Conservation (phyloP, 1,284 basidiomycete species). For the Caloboletus firmus region DNA sequence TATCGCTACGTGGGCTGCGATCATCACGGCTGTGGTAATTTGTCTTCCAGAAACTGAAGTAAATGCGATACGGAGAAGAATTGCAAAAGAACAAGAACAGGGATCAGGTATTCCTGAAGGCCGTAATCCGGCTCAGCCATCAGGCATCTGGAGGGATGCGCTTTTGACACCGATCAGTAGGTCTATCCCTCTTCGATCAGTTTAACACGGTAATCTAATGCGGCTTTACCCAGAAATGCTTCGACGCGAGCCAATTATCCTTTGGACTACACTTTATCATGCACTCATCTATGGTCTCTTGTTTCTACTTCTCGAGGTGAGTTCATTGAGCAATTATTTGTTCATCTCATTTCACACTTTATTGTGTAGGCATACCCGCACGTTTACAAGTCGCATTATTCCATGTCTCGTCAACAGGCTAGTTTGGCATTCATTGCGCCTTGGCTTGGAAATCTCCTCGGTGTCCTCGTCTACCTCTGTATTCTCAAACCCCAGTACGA, state of each 20-base stretch:
- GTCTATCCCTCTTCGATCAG: not conserved
- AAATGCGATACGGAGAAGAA: conserved; percentile 19
- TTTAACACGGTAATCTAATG: not conserved
- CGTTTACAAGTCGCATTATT: conserved; percentile 23
- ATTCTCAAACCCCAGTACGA: conserved; percentile 27
- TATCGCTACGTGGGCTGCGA: conserved; percentile 21
- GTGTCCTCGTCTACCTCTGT: conserved; percentile 26
- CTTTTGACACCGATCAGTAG: conserved; percentile 26
- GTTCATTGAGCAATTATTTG: not conserved
- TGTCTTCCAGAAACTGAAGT: conserved; percentile 27
- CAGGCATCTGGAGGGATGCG: conserved; percentile 16
- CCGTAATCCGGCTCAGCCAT: not conserved
- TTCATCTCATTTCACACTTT: not conserved
- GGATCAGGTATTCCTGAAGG: not conserved
- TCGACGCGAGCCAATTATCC: conserved; percentile 25
- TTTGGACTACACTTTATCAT: conserved; percentile 29
- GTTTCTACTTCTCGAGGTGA: conserved; percentile 29
- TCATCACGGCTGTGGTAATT: conserved; percentile 16
- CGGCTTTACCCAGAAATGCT: conserved; percentile 21
- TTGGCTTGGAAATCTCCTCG: conserved; percentile 28
- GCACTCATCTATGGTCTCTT: conserved; percentile 28
- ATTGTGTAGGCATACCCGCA: conserved; percentile 27
- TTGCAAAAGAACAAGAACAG: conserved; percentile 5
- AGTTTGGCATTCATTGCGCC: conserved; percentile 27
- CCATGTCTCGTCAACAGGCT: conserved; percentile 25